Evolutionary conservation across 371 early-diverging fungal genomes (phyloP).

Genomic region (Vittaforma corneae): DNA sequence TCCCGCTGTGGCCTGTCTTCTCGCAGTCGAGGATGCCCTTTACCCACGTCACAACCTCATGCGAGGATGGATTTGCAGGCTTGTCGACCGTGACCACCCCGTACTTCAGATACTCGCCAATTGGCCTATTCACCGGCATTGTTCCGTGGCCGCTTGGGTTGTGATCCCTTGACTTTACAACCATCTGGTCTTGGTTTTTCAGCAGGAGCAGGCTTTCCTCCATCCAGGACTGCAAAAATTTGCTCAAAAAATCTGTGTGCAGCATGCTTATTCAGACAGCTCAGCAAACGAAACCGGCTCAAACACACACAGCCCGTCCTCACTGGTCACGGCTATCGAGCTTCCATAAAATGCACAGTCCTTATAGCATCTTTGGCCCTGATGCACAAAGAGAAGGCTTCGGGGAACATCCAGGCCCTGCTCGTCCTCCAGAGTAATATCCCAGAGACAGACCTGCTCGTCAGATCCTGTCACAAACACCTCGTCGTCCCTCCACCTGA

Average conservation of each 20-base stretch:
- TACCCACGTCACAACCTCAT: slow-evolving; percentile 99
- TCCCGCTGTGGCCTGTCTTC: slow-evolving; percentile 97
- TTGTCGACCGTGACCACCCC: slow-evolving; percentile 95
- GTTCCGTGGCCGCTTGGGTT: slow-evolving; percentile 87
- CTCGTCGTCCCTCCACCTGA: slow-evolving; percentile 46
- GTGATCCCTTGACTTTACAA: slow-evolving; percentile 88
- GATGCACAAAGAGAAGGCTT: slow-evolving; percentile 58
- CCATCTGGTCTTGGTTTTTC: slow-evolving; percentile 85
- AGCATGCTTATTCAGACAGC: neutral
- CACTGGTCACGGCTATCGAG: slow-evolving; percentile 30
- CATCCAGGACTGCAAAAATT: too few species aligned
- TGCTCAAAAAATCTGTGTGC: neutral
- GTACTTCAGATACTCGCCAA: slow-evolving; percentile 71
- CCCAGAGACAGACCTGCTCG: slow-evolving; percentile 57
- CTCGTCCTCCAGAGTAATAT: slow-evolving; percentile 53
- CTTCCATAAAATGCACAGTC: slow-evolving; percentile 43
- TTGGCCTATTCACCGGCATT: slow-evolving; percentile 81
- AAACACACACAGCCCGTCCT: slow-evolving; percentile 49
- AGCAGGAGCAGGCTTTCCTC: slow-evolving; percentile 43
- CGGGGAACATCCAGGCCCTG: slow-evolving; percentile 56
- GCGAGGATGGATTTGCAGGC: slow-evolving; percentile 96
- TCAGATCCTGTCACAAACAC: slow-evolving; percentile 49
- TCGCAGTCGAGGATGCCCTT: slow-evolving; percentile 90
- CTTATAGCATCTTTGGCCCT: slow-evolving; percentile 57
- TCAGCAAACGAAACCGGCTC: slow-evolving; percentile 40